Evolutionary conservation across 331 rosid species (phyloP).

Genomic region (Rosa hybrid): DNA sequence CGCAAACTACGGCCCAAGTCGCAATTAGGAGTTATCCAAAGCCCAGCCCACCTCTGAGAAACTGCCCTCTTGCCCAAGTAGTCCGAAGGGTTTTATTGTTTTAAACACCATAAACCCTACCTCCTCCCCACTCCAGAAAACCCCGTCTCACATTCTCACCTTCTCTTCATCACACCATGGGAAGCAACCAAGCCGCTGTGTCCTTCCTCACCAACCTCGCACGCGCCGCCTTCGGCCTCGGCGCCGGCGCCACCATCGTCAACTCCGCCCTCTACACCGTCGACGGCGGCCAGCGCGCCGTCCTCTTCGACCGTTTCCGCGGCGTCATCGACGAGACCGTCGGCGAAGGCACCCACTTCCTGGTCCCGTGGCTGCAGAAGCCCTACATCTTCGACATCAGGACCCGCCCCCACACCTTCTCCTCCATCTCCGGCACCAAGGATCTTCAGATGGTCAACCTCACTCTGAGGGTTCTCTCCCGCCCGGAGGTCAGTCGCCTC

Average conservation of each 20-base stretch:
- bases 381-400: conserved; percentile 88
- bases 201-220: conserved; percentile 59
- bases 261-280: conserved; percentile 77
- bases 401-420: conserved; percentile 83
- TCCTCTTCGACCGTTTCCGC: conserved; percentile 83
- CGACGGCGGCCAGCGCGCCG: conserved; percentile 90
- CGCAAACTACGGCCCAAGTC: neutral
- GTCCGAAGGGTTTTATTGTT: neutral
- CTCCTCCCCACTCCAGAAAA: neutral
- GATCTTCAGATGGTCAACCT: conserved; percentile 95
- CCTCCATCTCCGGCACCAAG: conserved; percentile 79
- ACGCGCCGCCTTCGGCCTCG: conserved; percentile 67
- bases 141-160: neutral
- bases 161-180: conserved; percentile 35
- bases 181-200: conserved; percentile 68
- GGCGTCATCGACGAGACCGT: conserved; percentile 69
- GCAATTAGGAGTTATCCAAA: neutral
- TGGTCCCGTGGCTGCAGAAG: conserved; percentile 90
- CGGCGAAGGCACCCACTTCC: conserved; percentile 87
- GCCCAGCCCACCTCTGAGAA: neutral
- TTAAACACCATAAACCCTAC: conserved; percentile 3
- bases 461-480: conserved; percentile 73
- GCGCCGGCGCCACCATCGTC: conserved; percentile 48
- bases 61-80: conserved; percentile 1
- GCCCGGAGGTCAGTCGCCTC: conserved; percentile 67